These are phyloP conservation scores for Magnusiomyces paraingens DNA, from an alignment of 1,139 yeast genomes.

Conservation along the genomic window DNA sequence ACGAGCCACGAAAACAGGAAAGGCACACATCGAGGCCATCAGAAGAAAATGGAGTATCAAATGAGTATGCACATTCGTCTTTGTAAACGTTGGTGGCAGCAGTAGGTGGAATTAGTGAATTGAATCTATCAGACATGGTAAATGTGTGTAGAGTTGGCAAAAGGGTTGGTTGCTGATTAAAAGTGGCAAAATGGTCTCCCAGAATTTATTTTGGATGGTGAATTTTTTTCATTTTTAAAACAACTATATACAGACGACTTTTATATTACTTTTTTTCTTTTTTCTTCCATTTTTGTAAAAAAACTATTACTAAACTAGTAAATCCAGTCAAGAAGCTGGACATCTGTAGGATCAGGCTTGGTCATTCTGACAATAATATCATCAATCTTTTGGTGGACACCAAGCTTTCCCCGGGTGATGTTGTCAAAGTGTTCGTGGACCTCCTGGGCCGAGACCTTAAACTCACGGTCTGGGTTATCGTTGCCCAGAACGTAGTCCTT, in stretches of 20 bases:
- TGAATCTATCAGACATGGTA: slow-evolving; percentile 9
- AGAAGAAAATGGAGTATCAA: slow-evolving; percentile 60
- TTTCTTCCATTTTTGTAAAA: not conserved
- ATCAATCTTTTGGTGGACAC: not conserved
- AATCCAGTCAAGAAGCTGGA: slow-evolving; percentile 4
- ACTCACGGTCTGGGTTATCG: slow-evolving; percentile 54
- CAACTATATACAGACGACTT: not conserved
- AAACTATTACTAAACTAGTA: slow-evolving; percentile 1
- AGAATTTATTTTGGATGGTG: no score
- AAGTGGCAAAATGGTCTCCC: not conserved
- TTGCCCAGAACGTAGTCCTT: slow-evolving; percentile 57
- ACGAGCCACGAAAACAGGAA: slow-evolving; percentile 57
- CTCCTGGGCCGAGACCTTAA: slow-evolving; percentile 62
- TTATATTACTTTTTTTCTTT: not conserved
- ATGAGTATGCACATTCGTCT: slow-evolving; percentile 79
- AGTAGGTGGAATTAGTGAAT: slow-evolving; percentile 19
- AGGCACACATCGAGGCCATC: slow-evolving; percentile 71
- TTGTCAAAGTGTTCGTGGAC: slow-evolving; percentile 54
- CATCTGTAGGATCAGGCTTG: slow-evolving; percentile 4
- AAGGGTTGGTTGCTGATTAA: not conserved
- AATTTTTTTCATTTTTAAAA: not conserved
- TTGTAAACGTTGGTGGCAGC: slow-evolving; percentile 46
- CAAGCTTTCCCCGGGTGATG: slow-evolving; percentile 32
- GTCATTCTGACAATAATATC: slow-evolving; percentile 5
- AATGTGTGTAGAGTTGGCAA: slow-evolving; percentile 19